Evolutionary conservation across 129 eudicot genomes (phyloP).

Genomic region (Tagetes patula): DNA sequence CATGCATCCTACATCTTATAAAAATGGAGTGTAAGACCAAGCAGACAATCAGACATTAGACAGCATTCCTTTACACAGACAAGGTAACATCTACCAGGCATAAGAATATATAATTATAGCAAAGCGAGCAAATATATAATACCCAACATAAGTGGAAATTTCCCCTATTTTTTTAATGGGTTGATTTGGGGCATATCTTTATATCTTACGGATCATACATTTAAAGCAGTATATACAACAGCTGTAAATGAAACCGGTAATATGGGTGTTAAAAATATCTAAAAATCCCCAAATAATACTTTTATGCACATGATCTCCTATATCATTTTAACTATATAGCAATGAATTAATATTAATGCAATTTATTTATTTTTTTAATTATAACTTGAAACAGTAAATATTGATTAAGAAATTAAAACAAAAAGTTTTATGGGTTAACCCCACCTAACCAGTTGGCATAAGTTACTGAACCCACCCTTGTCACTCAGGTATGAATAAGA

Average conservation of each 20-base stretch:
- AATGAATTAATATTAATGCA: neutral
- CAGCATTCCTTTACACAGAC: slow-evolving; percentile 1
- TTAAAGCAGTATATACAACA: neutral
- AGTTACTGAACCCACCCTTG: neutral
- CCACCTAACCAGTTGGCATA: neutral
- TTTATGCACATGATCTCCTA: neutral
- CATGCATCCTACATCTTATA: neutral
- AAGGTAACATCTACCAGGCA: neutral
- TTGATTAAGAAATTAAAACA: neutral
- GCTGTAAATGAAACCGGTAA: neutral
- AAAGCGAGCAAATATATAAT: neutral
- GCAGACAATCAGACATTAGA: neutral
- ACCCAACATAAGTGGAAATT: neutral
- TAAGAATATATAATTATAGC: neutral
- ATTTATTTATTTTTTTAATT: neutral
- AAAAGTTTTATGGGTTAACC: neutral
- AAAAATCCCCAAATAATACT: neutral
- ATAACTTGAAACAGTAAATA: neutral
- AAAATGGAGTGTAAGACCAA: neutral
- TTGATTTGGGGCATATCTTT: neutral
- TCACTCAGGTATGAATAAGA: neutral
- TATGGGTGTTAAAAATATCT: neutral
- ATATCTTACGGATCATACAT: neutral
- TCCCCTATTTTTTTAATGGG: neutral
- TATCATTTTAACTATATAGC: neutral